These are phyloP conservation scores for Glycyrrhiza uralensis DNA, from an alignment of 306 rosid genomes.

Conservation along the genomic window DNA sequence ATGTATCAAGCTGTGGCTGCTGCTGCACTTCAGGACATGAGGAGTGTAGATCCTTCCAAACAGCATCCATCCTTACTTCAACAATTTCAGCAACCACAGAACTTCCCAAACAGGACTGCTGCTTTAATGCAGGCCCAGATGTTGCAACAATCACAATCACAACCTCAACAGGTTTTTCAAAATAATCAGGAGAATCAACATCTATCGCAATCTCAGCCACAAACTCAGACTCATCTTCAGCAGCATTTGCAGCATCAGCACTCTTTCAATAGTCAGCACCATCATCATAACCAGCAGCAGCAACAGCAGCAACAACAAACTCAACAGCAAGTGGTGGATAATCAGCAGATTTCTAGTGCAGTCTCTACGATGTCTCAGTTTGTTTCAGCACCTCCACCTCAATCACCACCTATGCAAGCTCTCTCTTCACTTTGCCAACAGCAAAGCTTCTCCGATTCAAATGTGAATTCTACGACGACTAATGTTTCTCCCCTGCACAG, in stretches of 20 bases:
- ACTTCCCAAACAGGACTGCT: slow-evolving; percentile 59
- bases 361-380: slow-evolving; percentile 72
- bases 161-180: slow-evolving; percentile 65
- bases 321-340: slow-evolving; percentile 58
- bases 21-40: slow-evolving; percentile 90
- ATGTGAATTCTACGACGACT: slow-evolving; percentile 54
- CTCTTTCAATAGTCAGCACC: slow-evolving; percentile 51
- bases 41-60: slow-evolving; percentile 71
- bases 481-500: slow-evolving; percentile 76
- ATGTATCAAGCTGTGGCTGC: slow-evolving; percentile 92
- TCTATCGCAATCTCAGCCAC: slow-evolving; percentile 48
- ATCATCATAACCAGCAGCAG: slow-evolving; percentile 35
- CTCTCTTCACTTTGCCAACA: slow-evolving; percentile 70
- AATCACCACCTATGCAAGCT: slow-evolving; percentile 59
- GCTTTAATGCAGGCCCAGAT: slow-evolving; percentile 73
- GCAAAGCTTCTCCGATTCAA: slow-evolving; percentile 75
- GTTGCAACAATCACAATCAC: slow-evolving; percentile 69
- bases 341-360: slow-evolving; percentile 59
- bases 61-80: slow-evolving; percentile 64
- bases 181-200: slow-evolving; percentile 56
- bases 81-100: slow-evolving; percentile 80
- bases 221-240: slow-evolving; percentile 57
- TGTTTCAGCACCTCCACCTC: slow-evolving; percentile 63
- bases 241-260: slow-evolving; percentile 60
- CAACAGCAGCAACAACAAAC: slow-evolving; percentile 34